Evolutionary conservation across 768 basidiomycete species (phyloP).

Genomic region (Lactifluus echinatus): DNA sequence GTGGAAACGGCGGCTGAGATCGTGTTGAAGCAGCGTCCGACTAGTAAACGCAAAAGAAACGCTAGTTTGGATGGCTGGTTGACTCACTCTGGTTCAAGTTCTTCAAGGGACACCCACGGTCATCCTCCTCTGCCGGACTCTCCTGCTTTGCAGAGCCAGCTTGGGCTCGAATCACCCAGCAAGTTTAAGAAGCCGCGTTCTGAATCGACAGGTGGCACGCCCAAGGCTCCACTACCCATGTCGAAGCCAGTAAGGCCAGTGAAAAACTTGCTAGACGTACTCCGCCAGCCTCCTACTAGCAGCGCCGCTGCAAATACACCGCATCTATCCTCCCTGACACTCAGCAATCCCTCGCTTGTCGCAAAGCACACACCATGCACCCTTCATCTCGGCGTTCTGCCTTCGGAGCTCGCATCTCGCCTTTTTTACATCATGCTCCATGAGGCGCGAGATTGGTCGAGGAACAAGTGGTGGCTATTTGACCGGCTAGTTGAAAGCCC

Average conservation of each 20-base stretch:
- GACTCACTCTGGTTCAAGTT: conserved; percentile 24
- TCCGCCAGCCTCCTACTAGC: conserved; percentile 13
- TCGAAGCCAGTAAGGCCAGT: conserved; percentile 13
- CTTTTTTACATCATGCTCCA: conserved; percentile 69
- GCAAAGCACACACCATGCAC: conserved; percentile 69
- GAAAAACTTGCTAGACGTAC: conserved; percentile 16
- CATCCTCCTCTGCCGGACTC: neutral
- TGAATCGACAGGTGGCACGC: neutral
- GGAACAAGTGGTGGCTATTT: conserved; percentile 81
- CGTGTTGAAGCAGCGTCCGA: neutral
- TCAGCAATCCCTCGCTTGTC: conserved; percentile 55
- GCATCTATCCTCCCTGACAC: conserved; percentile 51
- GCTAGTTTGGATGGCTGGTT: conserved; percentile 49
- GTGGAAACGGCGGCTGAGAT: conserved; percentile 11
- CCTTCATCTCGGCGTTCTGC: conserved; percentile 57
- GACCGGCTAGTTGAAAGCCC: conserved; percentile 78
- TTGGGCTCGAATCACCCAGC: neutral
- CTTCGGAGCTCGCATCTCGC: conserved; percentile 64
- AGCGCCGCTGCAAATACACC: conserved; percentile 13
- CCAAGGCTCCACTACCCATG: neutral
- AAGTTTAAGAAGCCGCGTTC: conserved; percentile 15
- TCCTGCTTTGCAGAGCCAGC: neutral
- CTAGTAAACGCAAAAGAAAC: conserved; percentile 40
- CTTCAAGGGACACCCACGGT: conserved; percentile 5
- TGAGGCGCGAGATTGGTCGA: conserved; percentile 51